Evolutionary conservation across 345 rosid genomes (phyloP), one percentile per base, ranked within the genome.

Genomic region (Syzygium aqueum): DNA sequence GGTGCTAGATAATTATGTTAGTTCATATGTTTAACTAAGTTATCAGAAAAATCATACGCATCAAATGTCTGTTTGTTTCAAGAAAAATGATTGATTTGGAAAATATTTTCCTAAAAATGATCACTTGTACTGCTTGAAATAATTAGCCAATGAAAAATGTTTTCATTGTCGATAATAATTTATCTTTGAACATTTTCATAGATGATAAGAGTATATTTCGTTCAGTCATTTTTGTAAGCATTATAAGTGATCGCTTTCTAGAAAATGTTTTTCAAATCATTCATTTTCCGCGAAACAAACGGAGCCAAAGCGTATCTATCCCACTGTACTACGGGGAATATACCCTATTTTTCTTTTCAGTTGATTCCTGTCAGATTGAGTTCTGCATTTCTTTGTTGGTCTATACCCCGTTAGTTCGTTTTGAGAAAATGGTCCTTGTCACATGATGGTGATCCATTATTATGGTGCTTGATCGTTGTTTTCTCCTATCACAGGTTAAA

Each of bases 401-500:
- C 85, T 40, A 86, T 78, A 30, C n/a, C 87, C 27, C 8, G 86
- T 78, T 9, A 37, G 46, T 19, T 73, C 13, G 11, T 17, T 17
- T 25, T 73, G 49, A 73, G 80, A 73, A 73, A 19, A 73, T 19
- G 80, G 21, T 37, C 43, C 33, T 73, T 33, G 46, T 17, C 12
- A 30, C 2, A 0, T 11, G 12, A 67, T 37, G 14, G 43, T 1
- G 12, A 17, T 33, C 23, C 78, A 33, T 30, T 67, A 0, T 67
- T 9, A 17, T 33, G 80, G 80, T 73, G 21, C 80, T 33, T 67
- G 46, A 67, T 16, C 12, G 5, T 67, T 51, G 84, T 51, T 88
- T 51, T 49, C 54, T 88, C 40, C 78, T 82, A 77, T 88, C 92
- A 21, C 95, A 97, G 99, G 90, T 96, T 84, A 94, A 89, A 78